Conservation (phyloP, 2,329 filamentous ascomycete genomes). For the Pseudogymnoascus sp. region DNA sequence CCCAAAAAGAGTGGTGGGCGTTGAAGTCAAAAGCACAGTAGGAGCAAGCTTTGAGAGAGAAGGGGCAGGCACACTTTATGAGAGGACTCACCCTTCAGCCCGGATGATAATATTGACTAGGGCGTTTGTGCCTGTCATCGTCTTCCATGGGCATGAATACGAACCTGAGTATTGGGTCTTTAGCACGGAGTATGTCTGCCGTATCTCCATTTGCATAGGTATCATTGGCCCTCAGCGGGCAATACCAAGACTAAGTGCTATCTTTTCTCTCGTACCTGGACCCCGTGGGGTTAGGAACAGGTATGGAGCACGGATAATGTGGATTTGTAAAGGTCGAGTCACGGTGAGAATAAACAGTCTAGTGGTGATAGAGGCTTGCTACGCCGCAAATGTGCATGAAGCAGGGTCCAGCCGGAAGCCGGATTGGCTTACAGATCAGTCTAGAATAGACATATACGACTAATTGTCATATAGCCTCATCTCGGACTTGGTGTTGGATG, state of each 20-base stretch:
- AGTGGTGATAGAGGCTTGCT: slow-evolving; percentile 3
- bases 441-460: background rate
- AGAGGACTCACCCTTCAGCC: background rate
- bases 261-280: background rate
- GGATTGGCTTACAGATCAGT: background rate
- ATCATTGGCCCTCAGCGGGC: background rate
- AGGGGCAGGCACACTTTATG: background rate
- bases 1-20: slow-evolving; percentile 20
- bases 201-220: background rate
- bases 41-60: background rate
- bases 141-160: background rate
- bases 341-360: slow-evolving; percentile 5
- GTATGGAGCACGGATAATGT: background rate
- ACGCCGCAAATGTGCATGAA: slow-evolving; percentile 2
- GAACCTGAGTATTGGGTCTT: background rate
- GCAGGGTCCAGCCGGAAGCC: background rate
- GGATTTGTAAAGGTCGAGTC: background rate
- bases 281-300: background rate
- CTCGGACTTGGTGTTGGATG: background rate
- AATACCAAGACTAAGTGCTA: background rate
- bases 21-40: background rate
- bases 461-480: background rate
- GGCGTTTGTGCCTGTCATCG: background rate
- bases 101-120: background rate
- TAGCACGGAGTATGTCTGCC: background rate